These are phyloP conservation scores for Trichoderma arundinaceum DNA, from an alignment of 2,329 filamentous ascomycete species.

Conservation along the genomic window DNA sequence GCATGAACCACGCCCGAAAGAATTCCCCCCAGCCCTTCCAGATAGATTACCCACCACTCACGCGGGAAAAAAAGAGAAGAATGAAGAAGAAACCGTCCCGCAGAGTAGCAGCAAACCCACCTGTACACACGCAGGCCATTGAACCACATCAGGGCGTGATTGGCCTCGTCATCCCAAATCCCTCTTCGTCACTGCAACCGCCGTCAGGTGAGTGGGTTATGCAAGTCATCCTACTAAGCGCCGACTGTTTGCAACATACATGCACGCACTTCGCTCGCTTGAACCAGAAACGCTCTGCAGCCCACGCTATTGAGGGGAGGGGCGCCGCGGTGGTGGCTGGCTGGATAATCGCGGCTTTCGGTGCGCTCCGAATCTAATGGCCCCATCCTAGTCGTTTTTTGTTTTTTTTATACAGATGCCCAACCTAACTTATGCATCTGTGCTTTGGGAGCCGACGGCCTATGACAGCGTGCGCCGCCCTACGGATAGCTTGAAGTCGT, in stretches of 20 bases:
- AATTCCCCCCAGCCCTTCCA: not conserved
- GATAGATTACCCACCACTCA: not conserved
- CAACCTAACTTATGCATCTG: constrained; percentile 17
- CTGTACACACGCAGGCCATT: constrained; percentile 15
- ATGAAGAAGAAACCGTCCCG: not conserved
- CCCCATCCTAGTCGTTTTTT: not conserved
- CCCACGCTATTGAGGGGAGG: constrained; percentile 13
- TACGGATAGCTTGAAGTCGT: not conserved
- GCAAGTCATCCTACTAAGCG: constrained; percentile 18
- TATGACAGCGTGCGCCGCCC: not conserved
- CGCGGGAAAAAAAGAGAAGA: not conserved
- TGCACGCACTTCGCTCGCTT: not conserved
- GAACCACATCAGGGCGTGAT: not conserved
- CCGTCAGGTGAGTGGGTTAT: constrained; percentile 24
- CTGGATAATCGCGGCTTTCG: constrained; percentile 28
- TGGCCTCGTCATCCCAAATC: constrained; percentile 5
- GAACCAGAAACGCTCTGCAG: not conserved
- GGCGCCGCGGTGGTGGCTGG: constrained; percentile 14
- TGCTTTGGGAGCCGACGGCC: constrained; percentile 13
- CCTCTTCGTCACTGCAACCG: not conserved
- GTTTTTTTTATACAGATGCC: constrained; percentile 16
- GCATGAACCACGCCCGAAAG: constrained; percentile 15
- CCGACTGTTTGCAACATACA: not conserved
- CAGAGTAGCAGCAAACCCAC: not conserved
- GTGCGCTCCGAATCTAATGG: constrained; percentile 22